phyloP scores from a whole-genome alignment of 768 basidiomycete genomes.

The Kwoniella dendrophila region DNA sequence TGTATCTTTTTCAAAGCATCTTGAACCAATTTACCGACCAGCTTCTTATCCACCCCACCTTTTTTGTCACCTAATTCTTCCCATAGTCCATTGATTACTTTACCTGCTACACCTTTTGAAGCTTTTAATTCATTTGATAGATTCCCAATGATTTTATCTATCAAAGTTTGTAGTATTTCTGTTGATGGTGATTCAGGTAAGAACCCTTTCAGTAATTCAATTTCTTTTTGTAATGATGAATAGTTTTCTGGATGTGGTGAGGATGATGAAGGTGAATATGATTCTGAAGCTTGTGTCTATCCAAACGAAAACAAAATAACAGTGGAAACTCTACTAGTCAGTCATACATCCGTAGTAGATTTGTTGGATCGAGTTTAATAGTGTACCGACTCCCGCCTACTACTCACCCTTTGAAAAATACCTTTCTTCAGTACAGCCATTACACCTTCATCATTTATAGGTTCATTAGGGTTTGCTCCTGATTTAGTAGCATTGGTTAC shows the following conservation, averaged over 20 bases:
- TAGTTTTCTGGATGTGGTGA: slow-evolving; percentile 47
- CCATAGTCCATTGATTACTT: slow-evolving; percentile 47
- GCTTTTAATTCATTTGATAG: slow-evolving; percentile 34
- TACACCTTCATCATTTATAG: slow-evolving; percentile 41
- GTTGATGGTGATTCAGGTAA: slow-evolving; percentile 41
- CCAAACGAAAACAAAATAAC: neutral
- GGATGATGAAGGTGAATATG: slow-evolving; percentile 44
- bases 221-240: slow-evolving; percentile 39
- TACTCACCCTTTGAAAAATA: slow-evolving; percentile 51
- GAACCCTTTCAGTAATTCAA: slow-evolving; percentile 45
- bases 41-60: slow-evolving; percentile 50
- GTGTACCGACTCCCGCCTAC: no score
- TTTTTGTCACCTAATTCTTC: slow-evolving; percentile 46
- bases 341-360: no score
- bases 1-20: slow-evolving; percentile 46
- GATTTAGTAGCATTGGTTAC: slow-evolving; percentile 52
- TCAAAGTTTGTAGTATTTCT: slow-evolving; percentile 26
- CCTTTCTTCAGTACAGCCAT: slow-evolving; percentile 49
- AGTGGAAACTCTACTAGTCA: no score
- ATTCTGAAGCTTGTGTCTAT: slow-evolving; percentile 43
- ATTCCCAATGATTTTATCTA: slow-evolving; percentile 36
- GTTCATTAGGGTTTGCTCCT: slow-evolving; percentile 44
- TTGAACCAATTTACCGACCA: slow-evolving; percentile 46
- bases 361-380: no score
- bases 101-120: slow-evolving; percentile 46